These are phyloP conservation scores for Talaromyces nanjingensis DNA, from an alignment of 495 filamentous ascomycete genomes.

Conservation along the genomic window DNA sequence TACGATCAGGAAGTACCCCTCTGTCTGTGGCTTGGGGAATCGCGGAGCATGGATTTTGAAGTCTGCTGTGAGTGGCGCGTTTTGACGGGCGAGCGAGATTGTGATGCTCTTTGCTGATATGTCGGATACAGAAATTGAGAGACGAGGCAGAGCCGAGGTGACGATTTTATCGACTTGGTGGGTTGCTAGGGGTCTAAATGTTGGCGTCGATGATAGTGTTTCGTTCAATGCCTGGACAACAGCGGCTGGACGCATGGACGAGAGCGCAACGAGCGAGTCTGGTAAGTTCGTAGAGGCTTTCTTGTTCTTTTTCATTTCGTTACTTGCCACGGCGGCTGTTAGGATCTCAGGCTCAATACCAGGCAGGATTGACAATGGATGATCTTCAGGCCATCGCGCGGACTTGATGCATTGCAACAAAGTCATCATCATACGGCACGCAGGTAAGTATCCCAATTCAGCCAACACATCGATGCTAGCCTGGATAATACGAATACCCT, in stretches of 20 bases:
- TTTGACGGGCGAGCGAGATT: slow-evolving; percentile 59
- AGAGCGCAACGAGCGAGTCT: slow-evolving; percentile 19
- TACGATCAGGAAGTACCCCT: slow-evolving; percentile 85
- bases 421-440: slow-evolving; percentile 68
- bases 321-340: slow-evolving; percentile 18
- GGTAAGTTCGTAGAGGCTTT: slow-evolving; percentile 16
- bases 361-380: slow-evolving; percentile 72
- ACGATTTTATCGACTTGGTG: slow-evolving; percentile 51
- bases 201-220: background rate
- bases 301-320: slow-evolving; percentile 24
- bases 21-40: slow-evolving; percentile 91
- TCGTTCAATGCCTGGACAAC: background rate
- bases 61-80: slow-evolving; percentile 52
- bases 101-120: slow-evolving; percentile 55
- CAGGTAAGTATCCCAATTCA: slow-evolving; percentile 75
- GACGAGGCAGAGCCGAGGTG: slow-evolving; percentile 54
- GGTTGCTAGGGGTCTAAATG: background rate
- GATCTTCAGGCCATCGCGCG: slow-evolving; percentile 83
- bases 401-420: slow-evolving; percentile 89
- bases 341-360: slow-evolving; percentile 52
- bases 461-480: slow-evolving; percentile 90
- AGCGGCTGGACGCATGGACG: background rate
- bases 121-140: slow-evolving; percentile 55
- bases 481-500: slow-evolving; percentile 89
- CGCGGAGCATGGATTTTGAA: slow-evolving; percentile 74